These are phyloP conservation scores for Copromyces sp. DNA, from an alignment of 495 filamentous ascomycete species.

Conservation along the genomic window DNA sequence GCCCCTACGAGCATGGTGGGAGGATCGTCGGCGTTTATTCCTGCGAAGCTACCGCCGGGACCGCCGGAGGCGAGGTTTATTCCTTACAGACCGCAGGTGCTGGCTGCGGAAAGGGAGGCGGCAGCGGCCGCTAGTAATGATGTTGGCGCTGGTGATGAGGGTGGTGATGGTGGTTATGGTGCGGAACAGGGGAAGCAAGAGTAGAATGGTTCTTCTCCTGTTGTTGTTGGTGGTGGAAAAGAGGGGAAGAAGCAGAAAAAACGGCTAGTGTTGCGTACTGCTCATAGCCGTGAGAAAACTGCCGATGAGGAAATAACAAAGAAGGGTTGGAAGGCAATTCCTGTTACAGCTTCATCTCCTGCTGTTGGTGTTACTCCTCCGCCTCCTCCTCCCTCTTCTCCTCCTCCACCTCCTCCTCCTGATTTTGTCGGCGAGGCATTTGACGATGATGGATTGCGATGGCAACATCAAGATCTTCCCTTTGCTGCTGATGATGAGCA, in stretches of 20 bases:
- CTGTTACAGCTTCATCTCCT: neutral
- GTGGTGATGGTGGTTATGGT: neutral
- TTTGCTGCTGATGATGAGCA: neutral
- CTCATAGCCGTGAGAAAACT: too few species aligned
- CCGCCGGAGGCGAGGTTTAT: neutral
- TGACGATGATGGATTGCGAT: too few species aligned
- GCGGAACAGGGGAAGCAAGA: neutral
- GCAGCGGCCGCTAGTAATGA: neutral
- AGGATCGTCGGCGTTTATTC: neutral
- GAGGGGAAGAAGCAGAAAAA: neutral
- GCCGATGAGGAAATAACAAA: too few species aligned
- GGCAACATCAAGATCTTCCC: too few species aligned
- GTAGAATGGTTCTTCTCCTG: neutral
- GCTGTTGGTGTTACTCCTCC: neutral
- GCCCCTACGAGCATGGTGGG: neutral
- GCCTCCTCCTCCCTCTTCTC: too few species aligned
- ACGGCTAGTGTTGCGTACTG: too few species aligned
- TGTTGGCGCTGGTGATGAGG: neutral
- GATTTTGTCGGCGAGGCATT: too few species aligned
- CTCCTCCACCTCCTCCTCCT: too few species aligned
- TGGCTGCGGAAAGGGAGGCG: neutral
- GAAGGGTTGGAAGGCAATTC: too few species aligned
- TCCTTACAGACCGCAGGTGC: neutral
- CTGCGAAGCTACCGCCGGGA: neutral
- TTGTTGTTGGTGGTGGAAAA: neutral